Percentiles rank a stretch among this genome's conserved stretches.
These are phyloP conservation scores for Musa beccarii DNA, from an alignment of 176 grass and related monocot genomes.

Conservation along the genomic window DNA sequence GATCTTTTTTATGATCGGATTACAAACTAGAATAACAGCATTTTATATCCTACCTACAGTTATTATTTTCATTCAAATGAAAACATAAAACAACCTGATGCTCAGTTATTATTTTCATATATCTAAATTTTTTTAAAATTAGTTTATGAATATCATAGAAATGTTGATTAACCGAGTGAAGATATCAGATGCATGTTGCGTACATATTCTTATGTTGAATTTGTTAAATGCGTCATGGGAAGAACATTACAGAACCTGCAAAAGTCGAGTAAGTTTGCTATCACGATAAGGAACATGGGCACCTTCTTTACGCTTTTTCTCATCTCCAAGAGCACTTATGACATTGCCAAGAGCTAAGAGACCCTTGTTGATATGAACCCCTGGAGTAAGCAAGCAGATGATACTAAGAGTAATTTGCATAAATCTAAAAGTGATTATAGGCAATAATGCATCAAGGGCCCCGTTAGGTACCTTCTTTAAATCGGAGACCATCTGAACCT, in stretches of 20 bases:
- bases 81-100: no score
- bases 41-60: no score
- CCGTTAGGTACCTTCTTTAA: slow-evolving; percentile 73
- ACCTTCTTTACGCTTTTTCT: slow-evolving; percentile 95
- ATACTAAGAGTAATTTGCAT: slow-evolving; percentile 1
- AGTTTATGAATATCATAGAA: no score
- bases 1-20: no score
- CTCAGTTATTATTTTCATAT: no score
- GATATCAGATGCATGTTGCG: no score
- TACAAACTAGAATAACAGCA: no score
- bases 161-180: no score
- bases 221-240: not conserved
- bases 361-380: slow-evolving; percentile 95
- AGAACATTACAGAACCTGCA: slow-evolving; percentile 50
- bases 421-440: not conserved
- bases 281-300: slow-evolving; percentile 89
- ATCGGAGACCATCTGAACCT: slow-evolving; percentile 85
- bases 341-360: slow-evolving; percentile 93
- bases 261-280: slow-evolving; percentile 92
- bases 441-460: slow-evolving; percentile 4
- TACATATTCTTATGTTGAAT: no score
- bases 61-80: no score
- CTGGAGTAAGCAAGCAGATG: slow-evolving; percentile 31
- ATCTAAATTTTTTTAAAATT: no score
- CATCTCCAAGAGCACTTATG: slow-evolving; percentile 93